A percentile compares a stretch with the other conserved stretches of the same genome.
phyloP scores from a whole-genome alignment of 257 asterid species.

The Verbena officinalis region DNA sequence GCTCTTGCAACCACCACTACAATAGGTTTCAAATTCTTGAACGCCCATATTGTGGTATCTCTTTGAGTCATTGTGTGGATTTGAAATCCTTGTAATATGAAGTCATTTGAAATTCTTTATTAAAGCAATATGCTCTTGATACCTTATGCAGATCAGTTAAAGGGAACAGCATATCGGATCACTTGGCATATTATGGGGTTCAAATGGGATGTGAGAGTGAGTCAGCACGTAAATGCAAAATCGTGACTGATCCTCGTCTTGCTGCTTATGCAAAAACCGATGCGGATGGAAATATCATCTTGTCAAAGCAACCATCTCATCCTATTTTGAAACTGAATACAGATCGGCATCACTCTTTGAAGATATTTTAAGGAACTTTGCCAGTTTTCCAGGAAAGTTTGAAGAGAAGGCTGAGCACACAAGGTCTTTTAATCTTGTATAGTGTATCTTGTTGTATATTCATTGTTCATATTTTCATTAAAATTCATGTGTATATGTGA shows the following conservation, averaged over 20 bases:
- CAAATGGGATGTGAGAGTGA: conserved; percentile 60
- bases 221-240: conserved; percentile 45
- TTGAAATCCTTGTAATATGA: too few species aligned
- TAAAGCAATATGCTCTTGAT: background rate
- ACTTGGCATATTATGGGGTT: conserved; percentile 58
- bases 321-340: conserved; percentile 39
- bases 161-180: conserved; percentile 69
- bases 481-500: background rate
- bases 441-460: background rate
- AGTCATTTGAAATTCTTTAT: too few species aligned
- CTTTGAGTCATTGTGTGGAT: too few species aligned
- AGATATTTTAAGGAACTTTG: conserved; percentile 8
- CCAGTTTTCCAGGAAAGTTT: background rate
- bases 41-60: too few species aligned
- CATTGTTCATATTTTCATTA: background rate
- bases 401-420: background rate
- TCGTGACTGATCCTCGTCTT: conserved; percentile 46
- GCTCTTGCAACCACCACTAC: too few species aligned
- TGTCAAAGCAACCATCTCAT: conserved; percentile 38
- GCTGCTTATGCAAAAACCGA: conserved; percentile 40
- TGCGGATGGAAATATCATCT: conserved; percentile 51
- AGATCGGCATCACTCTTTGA: conserved; percentile 31
- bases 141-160: conserved; percentile 56
- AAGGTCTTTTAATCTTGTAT: background rate
- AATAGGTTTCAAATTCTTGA: too few species aligned